A percentile compares a stretch with the other conserved stretches of the same genome.
These are phyloP conservation scores for Pelargonium myrrhifolium DNA, from an alignment of 441 rosid species.

Conservation along the genomic window DNA sequence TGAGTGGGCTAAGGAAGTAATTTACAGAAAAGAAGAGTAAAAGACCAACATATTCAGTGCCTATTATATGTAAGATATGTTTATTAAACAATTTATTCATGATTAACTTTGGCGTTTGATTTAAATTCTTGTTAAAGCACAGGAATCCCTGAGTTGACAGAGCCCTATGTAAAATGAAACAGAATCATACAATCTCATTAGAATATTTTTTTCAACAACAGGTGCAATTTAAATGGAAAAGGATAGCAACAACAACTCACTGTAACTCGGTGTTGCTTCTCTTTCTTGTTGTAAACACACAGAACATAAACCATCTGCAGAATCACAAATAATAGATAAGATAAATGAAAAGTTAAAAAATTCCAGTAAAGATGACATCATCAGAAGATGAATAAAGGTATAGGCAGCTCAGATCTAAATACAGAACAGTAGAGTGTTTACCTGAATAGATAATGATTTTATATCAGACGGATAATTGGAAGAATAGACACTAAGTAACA, in stretches of 20 bases:
- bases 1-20: not conserved
- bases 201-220: not conserved
- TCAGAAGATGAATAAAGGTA: not conserved
- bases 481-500: not conserved
- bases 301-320: slow-evolving; percentile 94
- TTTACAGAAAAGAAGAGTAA: not conserved
- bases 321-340: slow-evolving; percentile 15
- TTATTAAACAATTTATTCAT: not conserved
- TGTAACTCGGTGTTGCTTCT: slow-evolving; percentile 76
- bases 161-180: not conserved
- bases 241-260: slow-evolving; percentile 37
- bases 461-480: not conserved
- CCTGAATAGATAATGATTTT: not conserved
- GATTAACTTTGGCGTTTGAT: not conserved
- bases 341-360: slow-evolving; percentile 6
- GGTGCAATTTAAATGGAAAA: not conserved
- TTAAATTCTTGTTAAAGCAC: not conserved
- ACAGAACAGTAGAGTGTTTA: not conserved
- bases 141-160: not conserved
- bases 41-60: not conserved
- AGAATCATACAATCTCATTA: not conserved
- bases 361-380: not conserved
- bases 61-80: not conserved
- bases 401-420: not conserved
- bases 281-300: slow-evolving; percentile 89